Conservation (phyloP, 352 stramenopile genomes). For the Pythium brachiatum region DNA sequence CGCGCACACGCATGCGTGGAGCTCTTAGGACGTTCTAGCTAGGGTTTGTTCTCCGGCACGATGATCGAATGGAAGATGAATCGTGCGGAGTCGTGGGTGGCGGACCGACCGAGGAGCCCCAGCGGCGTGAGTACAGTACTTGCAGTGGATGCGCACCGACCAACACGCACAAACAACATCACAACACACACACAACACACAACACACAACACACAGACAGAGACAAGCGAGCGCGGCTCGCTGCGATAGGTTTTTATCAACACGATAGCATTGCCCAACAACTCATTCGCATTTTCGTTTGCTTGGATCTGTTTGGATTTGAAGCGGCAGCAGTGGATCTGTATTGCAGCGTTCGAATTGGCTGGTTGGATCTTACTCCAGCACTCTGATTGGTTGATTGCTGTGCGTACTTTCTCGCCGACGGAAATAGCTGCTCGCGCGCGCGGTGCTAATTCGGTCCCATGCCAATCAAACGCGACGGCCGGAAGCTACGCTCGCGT, state of each 20-base stretch:
- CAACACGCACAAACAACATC: constrained; percentile 3
- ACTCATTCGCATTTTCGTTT: background rate
- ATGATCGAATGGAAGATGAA: constrained; percentile 15
- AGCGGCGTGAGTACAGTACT: constrained; percentile 6
- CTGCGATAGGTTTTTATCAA: constrained; percentile 6
- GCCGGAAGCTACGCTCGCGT: background rate
- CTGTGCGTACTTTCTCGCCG: constrained; percentile 1
- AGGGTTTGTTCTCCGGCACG: constrained; percentile 4
- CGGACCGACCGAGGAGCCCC: background rate
- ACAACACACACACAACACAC: constrained; percentile 4
- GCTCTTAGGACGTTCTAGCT: constrained; percentile 46
- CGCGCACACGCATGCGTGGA: constrained; percentile 50
- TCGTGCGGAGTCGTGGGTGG: constrained; percentile 3
- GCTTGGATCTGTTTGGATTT: background rate
- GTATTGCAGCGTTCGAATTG: background rate
- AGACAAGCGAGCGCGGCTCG: background rate
- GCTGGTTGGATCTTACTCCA: background rate
- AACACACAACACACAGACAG: constrained; percentile 1
- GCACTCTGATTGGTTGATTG: background rate
- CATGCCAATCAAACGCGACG: constrained; percentile 3
- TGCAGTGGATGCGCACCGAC: constrained; percentile 2
- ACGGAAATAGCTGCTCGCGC: constrained; percentile 1
- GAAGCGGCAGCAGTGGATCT: background rate
- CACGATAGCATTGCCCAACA: background rate
- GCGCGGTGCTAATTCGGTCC: constrained; percentile 1